Evolutionary conservation across 441 rosid genomes (phyloP).

Genomic region (Arabidopsis lyrata): DNA sequence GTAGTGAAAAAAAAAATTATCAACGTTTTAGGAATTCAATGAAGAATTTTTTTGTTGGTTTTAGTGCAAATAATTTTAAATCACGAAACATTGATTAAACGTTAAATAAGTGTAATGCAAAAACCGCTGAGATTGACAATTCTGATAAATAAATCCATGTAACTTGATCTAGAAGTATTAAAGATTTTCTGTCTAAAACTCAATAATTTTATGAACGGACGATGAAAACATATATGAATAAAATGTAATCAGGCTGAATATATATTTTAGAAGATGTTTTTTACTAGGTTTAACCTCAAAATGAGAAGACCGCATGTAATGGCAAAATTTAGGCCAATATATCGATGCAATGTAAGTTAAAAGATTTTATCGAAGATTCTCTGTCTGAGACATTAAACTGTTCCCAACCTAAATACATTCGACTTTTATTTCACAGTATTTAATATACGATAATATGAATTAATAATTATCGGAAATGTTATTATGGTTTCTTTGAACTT

Average conservation of each 20-base stretch:
- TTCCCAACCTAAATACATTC: not conserved
- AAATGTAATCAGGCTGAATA: too few species aligned
- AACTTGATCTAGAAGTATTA: not conserved
- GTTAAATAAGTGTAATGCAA: not conserved
- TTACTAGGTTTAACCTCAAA: too few species aligned
- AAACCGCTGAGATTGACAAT: not conserved
- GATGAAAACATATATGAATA: too few species aligned
- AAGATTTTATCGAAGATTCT: not conserved
- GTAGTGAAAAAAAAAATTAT: too few species aligned
- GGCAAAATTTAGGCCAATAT: not conserved
- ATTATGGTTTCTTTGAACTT: too few species aligned
- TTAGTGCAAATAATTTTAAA: not conserved
- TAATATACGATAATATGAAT: not conserved
- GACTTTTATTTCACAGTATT: not conserved
- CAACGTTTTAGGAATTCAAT: too few species aligned
- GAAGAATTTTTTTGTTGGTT: too few species aligned
- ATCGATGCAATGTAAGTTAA: not conserved
- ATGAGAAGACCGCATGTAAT: not conserved
- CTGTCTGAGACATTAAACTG: not conserved
- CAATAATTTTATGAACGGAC: too few species aligned
- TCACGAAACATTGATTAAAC: not conserved
- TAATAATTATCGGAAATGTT: too few species aligned
- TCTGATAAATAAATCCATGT: not conserved
- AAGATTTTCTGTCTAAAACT: not conserved
- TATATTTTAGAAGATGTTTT: too few species aligned